Evolutionary conservation across 208 protist genomes (phyloP).

Genomic region (Leptomonas pyrrhocoris): DNA sequence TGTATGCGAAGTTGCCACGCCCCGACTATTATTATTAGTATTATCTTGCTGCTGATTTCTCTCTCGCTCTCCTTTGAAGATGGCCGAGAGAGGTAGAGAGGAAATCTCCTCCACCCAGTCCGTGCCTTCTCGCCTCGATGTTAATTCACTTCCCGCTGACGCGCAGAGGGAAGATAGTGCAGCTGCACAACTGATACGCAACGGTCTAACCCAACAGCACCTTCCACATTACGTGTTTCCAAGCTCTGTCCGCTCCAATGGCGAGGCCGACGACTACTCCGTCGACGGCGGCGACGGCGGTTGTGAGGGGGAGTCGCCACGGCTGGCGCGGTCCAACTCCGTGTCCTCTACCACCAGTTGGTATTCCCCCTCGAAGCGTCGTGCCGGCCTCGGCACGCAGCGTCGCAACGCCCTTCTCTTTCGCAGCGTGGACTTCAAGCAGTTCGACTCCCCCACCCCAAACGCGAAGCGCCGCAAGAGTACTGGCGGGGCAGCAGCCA

Average conservation of each 20-base stretch:
- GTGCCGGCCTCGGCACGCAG: conserved; percentile 15
- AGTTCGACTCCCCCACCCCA: neutral
- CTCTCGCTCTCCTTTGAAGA: too few relatives aligned
- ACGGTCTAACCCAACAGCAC: neutral
- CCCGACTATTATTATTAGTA: too few relatives aligned
- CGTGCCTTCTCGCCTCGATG: too few relatives aligned
- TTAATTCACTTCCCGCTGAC: too few relatives aligned
- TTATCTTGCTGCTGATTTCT: too few relatives aligned
- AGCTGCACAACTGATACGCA: neutral
- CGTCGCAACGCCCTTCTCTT: conserved; percentile 22
- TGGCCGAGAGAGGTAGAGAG: too few relatives aligned
- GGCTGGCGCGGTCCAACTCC: neutral
- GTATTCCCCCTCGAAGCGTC: conserved; percentile 26
- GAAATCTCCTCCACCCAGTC: too few relatives aligned
- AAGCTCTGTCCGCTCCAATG: neutral
- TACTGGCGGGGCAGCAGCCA: neutral
- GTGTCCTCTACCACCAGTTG: neutral
- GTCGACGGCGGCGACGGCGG: neutral
- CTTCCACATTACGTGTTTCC: neutral
- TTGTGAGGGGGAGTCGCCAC: neutral
- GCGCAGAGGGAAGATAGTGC: neutral
- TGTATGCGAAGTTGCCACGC: too few relatives aligned
- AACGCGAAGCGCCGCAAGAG: neutral
- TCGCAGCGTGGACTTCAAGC: conserved; percentile 3
- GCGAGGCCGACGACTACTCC: neutral